Percentiles rank a stretch among this genome's conserved stretches.
Conservation (phyloP, 2,329 filamentous ascomycete species). For the Penicillium corylophilum region DNA sequence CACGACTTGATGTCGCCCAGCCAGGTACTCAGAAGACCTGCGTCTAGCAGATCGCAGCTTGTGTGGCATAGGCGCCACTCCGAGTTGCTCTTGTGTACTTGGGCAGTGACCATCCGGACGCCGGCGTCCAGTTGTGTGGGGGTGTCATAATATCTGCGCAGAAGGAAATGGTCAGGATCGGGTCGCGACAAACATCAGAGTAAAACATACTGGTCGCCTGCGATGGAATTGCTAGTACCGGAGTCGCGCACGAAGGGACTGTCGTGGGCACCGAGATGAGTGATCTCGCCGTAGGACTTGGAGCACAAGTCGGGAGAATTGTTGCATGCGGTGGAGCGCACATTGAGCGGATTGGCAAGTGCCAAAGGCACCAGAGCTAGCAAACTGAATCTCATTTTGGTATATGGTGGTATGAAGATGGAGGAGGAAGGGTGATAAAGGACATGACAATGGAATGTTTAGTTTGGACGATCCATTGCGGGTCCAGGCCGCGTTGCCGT, state of each 20-base stretch:
- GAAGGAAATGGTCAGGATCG: conserved; percentile 1
- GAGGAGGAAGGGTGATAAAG: conserved; percentile 4
- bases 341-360: conserved; percentile 28
- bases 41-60: conserved; percentile 66
- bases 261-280: conserved; percentile 75
- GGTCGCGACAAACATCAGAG: not conserved
- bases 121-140: conserved; percentile 69
- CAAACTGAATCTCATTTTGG: conserved; percentile 32
- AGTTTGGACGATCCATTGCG: conserved; percentile 15
- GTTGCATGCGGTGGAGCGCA: conserved; percentile 63
- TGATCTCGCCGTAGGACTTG: conserved; percentile 71
- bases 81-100: conserved; percentile 64
- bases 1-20: conserved; percentile 63
- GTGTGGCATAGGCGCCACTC: conserved; percentile 70
- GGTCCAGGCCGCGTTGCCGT: conserved; percentile 30
- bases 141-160: conserved; percentile 59
- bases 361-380: conserved; percentile 31
- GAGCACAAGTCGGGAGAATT: conserved; percentile 74
- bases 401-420: not conserved
- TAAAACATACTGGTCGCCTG: conserved; percentile 65
- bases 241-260: conserved; percentile 68
- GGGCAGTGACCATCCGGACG: conserved; percentile 68
- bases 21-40: conserved; percentile 65
- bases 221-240: conserved; percentile 60
- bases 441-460: conserved; percentile 16